Base-by-base conservation (phyloP, 495 filamentous ascomycete species). In the Cladorrhinum samala region DNA sequence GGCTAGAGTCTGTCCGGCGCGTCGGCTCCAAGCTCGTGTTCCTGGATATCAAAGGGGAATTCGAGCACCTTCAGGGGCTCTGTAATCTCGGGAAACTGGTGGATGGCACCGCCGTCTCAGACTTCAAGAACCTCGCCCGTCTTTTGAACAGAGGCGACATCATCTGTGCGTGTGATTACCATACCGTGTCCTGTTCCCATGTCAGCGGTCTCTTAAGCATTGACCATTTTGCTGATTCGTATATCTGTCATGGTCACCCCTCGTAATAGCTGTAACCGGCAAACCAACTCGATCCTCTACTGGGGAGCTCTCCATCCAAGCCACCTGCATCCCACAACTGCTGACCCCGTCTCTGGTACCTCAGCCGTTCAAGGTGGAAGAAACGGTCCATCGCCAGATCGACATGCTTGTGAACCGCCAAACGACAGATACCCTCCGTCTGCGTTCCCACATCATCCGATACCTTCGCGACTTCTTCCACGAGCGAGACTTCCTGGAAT, bases 301-400 rank as follows among this genome's bases (percentile, higher is more conserved):
- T 30, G 90, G 88, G n/a, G 85, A 95, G 66, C 76, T 96, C 46
- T 88, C 89, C 9, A 61, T 98, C 38, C 68, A 78, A 45, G 86
- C 83, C 2, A 83, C 73, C 4, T 67, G 80, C 37, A 57, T 89
- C 24, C 90, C 91, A 21, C 63, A 73, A 49, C 69, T 96, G 2
- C 72, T 97, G 17, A 80, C 87, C 21, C 90, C 91, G 2, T 84
- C 83, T 62, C 67, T 95, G 16, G 85, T 91, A 54, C 81, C 81
- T 54, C 66, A 95, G 14, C 93, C 93, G 2, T 69, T 78, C 20
- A 72, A 75, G 38, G 68, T 91, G 5, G 65, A 73, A 14, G 81
- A 89, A 46, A 73, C 80, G 54, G 82, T 78, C 58, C 81, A 74
- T 75, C 88, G 77, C 36, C 92, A 96, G 74, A 76, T 93, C 16